These are phyloP conservation scores for Volvariella volvacea DNA, from an alignment of 1,284 basidiomycete genomes.

Conservation along the genomic window DNA sequence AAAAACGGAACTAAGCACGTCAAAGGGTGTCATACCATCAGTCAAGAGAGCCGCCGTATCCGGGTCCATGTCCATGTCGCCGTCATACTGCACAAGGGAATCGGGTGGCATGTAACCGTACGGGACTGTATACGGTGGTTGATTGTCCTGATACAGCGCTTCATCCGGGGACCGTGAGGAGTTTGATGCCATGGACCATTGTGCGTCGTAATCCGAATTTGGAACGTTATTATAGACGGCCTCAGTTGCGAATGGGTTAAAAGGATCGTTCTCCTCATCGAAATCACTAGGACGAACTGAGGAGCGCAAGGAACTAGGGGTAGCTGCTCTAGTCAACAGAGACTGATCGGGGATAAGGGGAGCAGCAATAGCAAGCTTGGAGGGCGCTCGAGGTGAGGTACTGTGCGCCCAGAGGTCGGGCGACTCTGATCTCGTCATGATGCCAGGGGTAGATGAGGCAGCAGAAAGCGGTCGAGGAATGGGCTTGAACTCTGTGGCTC, in stretches of 20 bases:
- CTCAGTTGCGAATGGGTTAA: constrained; percentile 62
- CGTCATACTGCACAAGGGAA: constrained; percentile 12
- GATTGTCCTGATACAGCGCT: constrained; percentile 13
- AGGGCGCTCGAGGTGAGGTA: constrained; percentile 56
- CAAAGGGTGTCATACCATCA: constrained; percentile 94
- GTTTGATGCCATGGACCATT: constrained; percentile 47
- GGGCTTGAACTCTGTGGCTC: constrained; percentile 52
- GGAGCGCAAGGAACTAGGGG: constrained; percentile 52
- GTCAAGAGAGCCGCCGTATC: constrained; percentile 59
- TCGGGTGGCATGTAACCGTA: constrained; percentile 22
- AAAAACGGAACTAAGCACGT: constrained; percentile 92
- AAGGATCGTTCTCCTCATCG: constrained; percentile 66
- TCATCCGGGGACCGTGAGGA: constrained; percentile 42
- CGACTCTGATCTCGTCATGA: constrained; percentile 60
- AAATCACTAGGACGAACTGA: constrained; percentile 51
- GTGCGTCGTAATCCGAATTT: constrained; percentile 54
- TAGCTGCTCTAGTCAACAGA: constrained; percentile 46
- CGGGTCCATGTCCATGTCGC: constrained; percentile 38
- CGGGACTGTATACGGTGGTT: constrained; percentile 23
- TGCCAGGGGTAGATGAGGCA: constrained; percentile 54
- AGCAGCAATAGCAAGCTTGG: constrained; percentile 84
- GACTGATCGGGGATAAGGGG: constrained; percentile 75
- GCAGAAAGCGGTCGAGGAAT: constrained; percentile 72
- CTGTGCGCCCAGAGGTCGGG: constrained; percentile 78
- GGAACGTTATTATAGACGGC: constrained; percentile 46